These are phyloP conservation scores for Firmiana major DNA, from an alignment of 345 rosid species.

Conservation along the genomic window DNA sequence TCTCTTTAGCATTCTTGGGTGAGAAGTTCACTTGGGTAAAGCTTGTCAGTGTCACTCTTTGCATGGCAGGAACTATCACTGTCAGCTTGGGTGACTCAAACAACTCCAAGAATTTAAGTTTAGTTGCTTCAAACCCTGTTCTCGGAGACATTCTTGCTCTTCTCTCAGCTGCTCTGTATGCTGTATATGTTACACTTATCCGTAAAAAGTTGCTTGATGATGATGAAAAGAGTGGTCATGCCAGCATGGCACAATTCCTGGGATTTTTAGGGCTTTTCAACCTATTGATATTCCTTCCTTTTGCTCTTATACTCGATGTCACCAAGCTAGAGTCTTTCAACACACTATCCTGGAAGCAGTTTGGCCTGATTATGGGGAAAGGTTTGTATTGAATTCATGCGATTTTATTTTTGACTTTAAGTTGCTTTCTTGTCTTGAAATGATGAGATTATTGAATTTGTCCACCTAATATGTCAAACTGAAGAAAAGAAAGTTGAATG, in stretches of 20 bases:
- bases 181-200: conserved; percentile 85
- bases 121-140: conserved; percentile 59
- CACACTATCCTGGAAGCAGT: conserved; percentile 56
- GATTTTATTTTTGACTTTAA: not conserved
- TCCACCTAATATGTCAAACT: not conserved
- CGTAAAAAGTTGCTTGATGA: conserved; percentile 76
- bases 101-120: conserved; percentile 47
- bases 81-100: conserved; percentile 86
- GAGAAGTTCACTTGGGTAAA: conserved; percentile 92
- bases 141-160: conserved; percentile 82
- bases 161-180: conserved; percentile 68
- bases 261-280: conserved; percentile 89
- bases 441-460: not conserved
- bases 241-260: conserved; percentile 89
- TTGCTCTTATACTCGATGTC: conserved; percentile 64
- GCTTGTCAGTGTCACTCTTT: conserved; percentile 81
- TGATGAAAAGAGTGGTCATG: conserved; percentile 64
- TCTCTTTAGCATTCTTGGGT: conserved; percentile 67
- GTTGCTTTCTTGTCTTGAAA: not conserved
- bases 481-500: not conserved
- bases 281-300: conserved; percentile 69
- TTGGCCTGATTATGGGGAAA: conserved; percentile 83
- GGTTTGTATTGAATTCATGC: conserved; percentile 35
- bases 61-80: conserved; percentile 87
- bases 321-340: conserved; percentile 63